Conservation (phyloP, 108 stramenopile species). For the Nitzschia inconspicua region DNA sequence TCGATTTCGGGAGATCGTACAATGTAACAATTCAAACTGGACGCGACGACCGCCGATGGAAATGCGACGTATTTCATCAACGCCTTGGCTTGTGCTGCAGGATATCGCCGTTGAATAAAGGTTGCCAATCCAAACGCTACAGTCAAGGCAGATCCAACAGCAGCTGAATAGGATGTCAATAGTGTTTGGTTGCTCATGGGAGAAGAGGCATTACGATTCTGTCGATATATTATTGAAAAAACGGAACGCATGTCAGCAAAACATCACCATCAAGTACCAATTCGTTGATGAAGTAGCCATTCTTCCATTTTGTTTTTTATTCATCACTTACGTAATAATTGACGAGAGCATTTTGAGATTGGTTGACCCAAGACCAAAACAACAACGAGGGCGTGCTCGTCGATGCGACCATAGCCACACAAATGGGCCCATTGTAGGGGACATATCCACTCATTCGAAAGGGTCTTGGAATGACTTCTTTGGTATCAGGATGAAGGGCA, state of each 20-base stretch:
- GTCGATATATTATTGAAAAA: constrained; percentile 22
- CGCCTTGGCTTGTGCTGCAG: constrained; percentile 48
- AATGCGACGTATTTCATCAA: constrained; percentile 81
- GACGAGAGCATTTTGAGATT: constrained; percentile 86
- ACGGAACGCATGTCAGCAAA: too few relatives aligned
- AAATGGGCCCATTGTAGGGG: constrained; percentile 82
- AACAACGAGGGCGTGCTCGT: constrained; percentile 51
- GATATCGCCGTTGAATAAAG: constrained; percentile 59
- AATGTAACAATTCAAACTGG: constrained; percentile 85
- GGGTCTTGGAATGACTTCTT: constrained; percentile 78
- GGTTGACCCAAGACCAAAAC: constrained; percentile 88
- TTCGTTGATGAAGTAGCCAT: too few relatives aligned
- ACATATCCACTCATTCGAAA: constrained; percentile 87
- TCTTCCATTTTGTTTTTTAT: background rate
- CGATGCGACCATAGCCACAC: constrained; percentile 67
- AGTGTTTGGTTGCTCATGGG: constrained; percentile 80
- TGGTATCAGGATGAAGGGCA: constrained; percentile 91
- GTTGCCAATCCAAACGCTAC: constrained; percentile 84
- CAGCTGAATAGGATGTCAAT: constrained; percentile 72
- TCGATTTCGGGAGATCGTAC: constrained; percentile 83
- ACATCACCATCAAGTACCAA: too few relatives aligned
- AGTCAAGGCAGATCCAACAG: constrained; percentile 72
- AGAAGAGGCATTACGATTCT: constrained; percentile 80
- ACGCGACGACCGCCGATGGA: constrained; percentile 79
- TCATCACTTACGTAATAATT: constrained; percentile 58